Base-by-base conservation (phyloP, 495 filamentous ascomycete genomes). In the Oidiodendron maius region DNA sequence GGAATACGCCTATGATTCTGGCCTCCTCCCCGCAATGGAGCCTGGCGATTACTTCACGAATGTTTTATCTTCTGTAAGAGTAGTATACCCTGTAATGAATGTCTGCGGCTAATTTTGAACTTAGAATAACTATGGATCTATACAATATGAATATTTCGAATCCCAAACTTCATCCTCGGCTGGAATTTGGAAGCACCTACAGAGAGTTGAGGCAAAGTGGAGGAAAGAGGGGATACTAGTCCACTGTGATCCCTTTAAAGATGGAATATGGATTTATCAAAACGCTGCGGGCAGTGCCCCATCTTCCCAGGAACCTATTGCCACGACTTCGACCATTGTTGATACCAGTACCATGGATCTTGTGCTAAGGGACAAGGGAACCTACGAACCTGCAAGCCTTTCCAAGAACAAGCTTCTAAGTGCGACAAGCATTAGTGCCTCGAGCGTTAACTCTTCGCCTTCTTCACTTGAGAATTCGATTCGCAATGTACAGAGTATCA, bases 201-300 rank as follows among this genome's bases (percentile, higher is more conserved):
- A 53, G 26, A 52, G 69, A 39, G 63, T 77, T 48, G 75, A 78
- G 41, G 56, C 64, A 25, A 48, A 59, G 15, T 63, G 76, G 50
- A 67, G 71, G 50, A 70, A 64, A 55, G 69, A 72, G 61, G 76
- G 76, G 26, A 63, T 66, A 40, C 54, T 80, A 16, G 72, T 74
- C 4, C 67, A 71, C 44, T 69, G 66, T 56, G 76, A 79, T 53
- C 57, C 66, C 17, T 57, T 56, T 4, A 59, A 69, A 47, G 67
- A 64, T 39, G 71, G 72, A 3, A 61, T 79, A 42, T 79, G 76
- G 76, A 65, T 67, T 18, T 79, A 78, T 48, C 66, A 63, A 40
- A 59, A 71, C 15, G 43, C 57, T 1, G 53, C 61, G 16, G 67
- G 66, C 39, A 64, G 22, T 22, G 12, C 38, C 16, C 15, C 18